These are phyloP conservation scores for Hypomyces perniciosus DNA, from an alignment of 2,329 filamentous ascomycete species.

Conservation along the genomic window DNA sequence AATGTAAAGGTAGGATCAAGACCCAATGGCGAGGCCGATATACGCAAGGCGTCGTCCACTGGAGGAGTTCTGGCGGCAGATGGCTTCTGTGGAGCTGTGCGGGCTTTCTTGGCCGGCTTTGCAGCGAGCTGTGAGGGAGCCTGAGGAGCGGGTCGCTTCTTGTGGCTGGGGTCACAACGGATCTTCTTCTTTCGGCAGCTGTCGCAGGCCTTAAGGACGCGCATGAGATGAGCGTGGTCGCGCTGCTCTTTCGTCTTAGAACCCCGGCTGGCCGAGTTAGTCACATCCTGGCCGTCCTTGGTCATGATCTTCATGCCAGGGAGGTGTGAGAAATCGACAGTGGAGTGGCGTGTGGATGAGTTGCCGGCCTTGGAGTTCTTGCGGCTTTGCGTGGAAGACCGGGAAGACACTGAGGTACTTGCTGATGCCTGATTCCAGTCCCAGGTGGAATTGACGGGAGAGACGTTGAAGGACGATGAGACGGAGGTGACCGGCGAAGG, in stretches of 20 bases:
- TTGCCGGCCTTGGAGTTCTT: constrained; percentile 21
- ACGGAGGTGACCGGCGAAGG: constrained; percentile 44
- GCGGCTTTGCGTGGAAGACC: constrained; percentile 22
- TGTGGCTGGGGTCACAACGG: constrained; percentile 55
- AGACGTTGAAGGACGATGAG: constrained; percentile 42
- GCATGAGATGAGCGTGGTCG: constrained; percentile 60
- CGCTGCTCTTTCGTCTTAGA: constrained; percentile 64
- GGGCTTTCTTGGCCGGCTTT: constrained; percentile 39
- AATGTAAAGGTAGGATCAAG: constrained; percentile 18
- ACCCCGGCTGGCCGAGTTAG: constrained; percentile 54
- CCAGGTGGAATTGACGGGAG: constrained; percentile 43
- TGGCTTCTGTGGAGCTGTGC: constrained; percentile 18
- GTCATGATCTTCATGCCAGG: constrained; percentile 64
- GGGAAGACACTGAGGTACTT: constrained; percentile 25
- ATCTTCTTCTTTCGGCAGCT: constrained; percentile 58
- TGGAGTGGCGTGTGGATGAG: constrained; percentile 23
- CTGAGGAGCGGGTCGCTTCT: constrained; percentile 37
- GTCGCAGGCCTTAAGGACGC: constrained; percentile 62
- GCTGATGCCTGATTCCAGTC: constrained; percentile 37
- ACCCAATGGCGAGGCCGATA: constrained; percentile 8
- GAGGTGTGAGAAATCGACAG: constrained; percentile 44
- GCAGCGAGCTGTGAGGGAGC: constrained; percentile 22
- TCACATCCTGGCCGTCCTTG: constrained; percentile 56
- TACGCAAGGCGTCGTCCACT: neutral
- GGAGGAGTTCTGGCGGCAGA: constrained; percentile 13